phyloP scores from a whole-genome alignment of 2,329 filamentous ascomycete species.

The Colletotrichum sp. region DNA sequence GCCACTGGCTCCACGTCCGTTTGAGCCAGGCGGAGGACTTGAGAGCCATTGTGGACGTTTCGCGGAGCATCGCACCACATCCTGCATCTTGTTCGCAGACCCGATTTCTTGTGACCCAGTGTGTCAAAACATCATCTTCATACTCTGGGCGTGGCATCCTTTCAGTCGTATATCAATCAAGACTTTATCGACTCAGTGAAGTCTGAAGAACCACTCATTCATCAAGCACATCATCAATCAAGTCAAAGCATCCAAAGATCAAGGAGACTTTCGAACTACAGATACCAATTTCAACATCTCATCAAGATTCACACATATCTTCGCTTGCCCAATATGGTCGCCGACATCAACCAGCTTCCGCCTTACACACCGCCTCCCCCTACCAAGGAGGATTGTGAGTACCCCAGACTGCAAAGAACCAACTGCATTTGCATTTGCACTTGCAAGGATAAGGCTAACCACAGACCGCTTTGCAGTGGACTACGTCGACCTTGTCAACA shows the following conservation, averaged over 20 bases:
- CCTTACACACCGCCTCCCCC: conserved; percentile 3
- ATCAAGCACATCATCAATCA: background rate
- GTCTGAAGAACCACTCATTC: background rate
- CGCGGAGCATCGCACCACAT: background rate
- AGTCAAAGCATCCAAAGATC: background rate
- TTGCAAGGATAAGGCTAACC: background rate
- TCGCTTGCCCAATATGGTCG: background rate
- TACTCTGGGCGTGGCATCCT: background rate
- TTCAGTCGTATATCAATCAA: background rate
- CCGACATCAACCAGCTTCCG: conserved; percentile 3
- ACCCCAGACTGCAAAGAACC: background rate
- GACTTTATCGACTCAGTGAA: background rate
- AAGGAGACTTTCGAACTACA: background rate
- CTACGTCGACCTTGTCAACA: conserved; percentile 30
- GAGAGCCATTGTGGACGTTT: background rate
- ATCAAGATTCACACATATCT: background rate
- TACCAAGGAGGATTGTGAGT: conserved; percentile 8
- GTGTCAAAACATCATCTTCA: background rate
- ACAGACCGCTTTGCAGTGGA: conserved; percentile 21
- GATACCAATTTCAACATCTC: background rate
- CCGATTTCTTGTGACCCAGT: background rate
- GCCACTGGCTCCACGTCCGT: background rate
- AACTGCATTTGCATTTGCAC: background rate
- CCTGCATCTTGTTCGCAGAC: background rate
- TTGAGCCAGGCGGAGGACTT: background rate